Evolutionary conservation across 1,284 basidiomycete species (phyloP).

Genomic region (Xerocomus amazonicus): DNA sequence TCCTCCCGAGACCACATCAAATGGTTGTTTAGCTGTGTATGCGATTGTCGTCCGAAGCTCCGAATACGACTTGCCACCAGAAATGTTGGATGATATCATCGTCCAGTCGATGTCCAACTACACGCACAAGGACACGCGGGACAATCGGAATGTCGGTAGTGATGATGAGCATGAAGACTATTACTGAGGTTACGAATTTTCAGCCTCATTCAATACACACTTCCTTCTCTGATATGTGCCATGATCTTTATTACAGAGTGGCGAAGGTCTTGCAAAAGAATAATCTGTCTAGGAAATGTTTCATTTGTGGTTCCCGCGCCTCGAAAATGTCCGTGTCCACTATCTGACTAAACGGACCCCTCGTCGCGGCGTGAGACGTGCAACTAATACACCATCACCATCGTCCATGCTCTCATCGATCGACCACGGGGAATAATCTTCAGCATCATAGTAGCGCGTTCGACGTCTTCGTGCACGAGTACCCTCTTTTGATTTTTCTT

Average conservation of each 20-base stretch:
- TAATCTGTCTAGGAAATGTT: background rate
- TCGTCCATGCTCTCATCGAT: conserved; percentile 3
- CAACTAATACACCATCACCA: background rate
- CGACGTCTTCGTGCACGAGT: conserved; percentile 11
- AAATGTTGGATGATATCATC: conserved; percentile 66
- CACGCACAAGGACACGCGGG: conserved; percentile 19
- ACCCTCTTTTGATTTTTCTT: conserved; percentile 17
- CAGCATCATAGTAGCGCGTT: conserved; percentile 11
- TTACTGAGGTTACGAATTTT: conserved; percentile 15
- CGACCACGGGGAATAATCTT: conserved; percentile 11
- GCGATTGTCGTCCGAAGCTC: conserved; percentile 65
- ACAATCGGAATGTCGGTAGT: conserved; percentile 14
- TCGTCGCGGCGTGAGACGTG: conserved; percentile 15
- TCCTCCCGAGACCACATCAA: conserved; percentile 1
- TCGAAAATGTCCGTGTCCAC: background rate
- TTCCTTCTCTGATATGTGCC: background rate
- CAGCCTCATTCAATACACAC: background rate
- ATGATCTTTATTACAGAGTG: background rate
- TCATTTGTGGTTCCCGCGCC: background rate
- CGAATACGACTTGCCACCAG: conserved; percentile 64
- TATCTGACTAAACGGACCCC: conserved; percentile 6
- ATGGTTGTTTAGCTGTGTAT: conserved; percentile 52
- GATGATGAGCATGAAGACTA: conserved; percentile 31
- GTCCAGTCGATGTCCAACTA: conserved; percentile 42
- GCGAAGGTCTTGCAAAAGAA: background rate